Conservation (phyloP, 192 early-diverging fungal species). For the Chytriomyces sp. region DNA sequence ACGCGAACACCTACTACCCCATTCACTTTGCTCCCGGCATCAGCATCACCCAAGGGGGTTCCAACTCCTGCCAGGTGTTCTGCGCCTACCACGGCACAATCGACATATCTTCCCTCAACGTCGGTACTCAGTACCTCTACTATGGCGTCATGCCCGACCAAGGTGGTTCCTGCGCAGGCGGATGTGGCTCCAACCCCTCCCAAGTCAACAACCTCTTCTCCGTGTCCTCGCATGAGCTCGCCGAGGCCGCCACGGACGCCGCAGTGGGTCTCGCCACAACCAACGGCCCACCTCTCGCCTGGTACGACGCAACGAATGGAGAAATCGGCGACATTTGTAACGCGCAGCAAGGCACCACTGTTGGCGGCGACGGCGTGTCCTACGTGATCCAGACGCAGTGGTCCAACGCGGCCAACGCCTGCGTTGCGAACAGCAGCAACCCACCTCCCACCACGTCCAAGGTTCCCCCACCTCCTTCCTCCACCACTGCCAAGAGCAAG, state of each 20-base stretch:
- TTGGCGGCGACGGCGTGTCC: too few species aligned
- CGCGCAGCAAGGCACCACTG: too few species aligned
- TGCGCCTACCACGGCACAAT: constrained; percentile 39
- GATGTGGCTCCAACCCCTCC: constrained; percentile 21
- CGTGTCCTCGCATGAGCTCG: too few species aligned
- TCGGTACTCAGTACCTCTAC: constrained; percentile 3
- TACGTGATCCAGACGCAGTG: too few species aligned
- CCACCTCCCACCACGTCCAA: not conserved
- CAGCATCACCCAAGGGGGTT: too few species aligned
- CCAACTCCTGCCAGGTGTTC: too few species aligned
- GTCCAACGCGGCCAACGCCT: constrained; percentile 23
- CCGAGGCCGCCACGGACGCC: constrained; percentile 20
- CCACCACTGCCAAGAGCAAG: too few species aligned
- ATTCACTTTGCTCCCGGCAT: too few species aligned
- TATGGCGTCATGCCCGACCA: constrained; percentile 45
- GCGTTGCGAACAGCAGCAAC: not conserved
- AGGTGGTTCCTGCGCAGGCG: constrained; percentile 34
- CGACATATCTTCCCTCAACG: constrained; percentile 10
- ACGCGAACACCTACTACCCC: constrained; percentile 39
- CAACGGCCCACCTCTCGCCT: constrained; percentile 19
- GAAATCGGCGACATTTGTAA: too few species aligned
- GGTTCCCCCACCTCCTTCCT: not conserved
- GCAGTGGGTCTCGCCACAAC: constrained; percentile 27
- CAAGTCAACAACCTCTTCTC: too few species aligned
- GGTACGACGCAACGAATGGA: constrained; percentile 38